Base-by-base conservation (phyloP, 2,329 filamentous ascomycete species). In the Microascus cirrosus region DNA sequence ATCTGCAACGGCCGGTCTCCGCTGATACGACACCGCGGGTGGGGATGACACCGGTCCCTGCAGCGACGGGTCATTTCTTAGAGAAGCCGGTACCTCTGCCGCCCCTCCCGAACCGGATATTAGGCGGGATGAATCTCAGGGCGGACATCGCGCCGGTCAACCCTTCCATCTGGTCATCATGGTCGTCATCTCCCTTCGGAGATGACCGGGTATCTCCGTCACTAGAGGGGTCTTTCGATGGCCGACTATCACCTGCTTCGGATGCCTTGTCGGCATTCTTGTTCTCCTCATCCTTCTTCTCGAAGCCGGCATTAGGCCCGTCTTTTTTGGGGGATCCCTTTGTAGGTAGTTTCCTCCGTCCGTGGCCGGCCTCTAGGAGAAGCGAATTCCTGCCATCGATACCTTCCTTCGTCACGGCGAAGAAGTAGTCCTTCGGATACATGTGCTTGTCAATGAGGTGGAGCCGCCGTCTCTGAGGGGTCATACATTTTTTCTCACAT, bases 401-500 rank as follows among this genome's bases (percentile, higher is more conserved):
- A n/a, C 94, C 94, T 61, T 90, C 84, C 63, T 91, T 89, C 2
- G 95, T 87, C 56, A 97, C 82, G 55, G 84, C 83, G 65, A 95
- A 96, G 71, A 95, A 93, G 72, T 91, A 96, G 65, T 89, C 88
- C 68, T 83, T 84, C 12, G 92, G 93, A 67, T 94, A 99, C 73
- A 86, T 81, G 71, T 99, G 94, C 73, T 96, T 96, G 75, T 96
- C 92, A 63, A 96, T 90, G 63, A 96, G 78, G 75, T 99, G 93
- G 69, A 90, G 83, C 36, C 89, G 81, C 52, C 94, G 83, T 71
- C 96, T 97, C 66, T 89, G 85, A 34, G 87, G 85, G 3, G 89
- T 91, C 58, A 82, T 84, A 73, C 92, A 96, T 68, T 90, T 85
- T 63, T 88, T 83, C 60, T 94, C 89, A 70, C 94, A 99, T 54